These are phyloP conservation scores for Apostasia ramifera DNA, from an alignment of 106 monocot genomes.

Conservation along the genomic window DNA sequence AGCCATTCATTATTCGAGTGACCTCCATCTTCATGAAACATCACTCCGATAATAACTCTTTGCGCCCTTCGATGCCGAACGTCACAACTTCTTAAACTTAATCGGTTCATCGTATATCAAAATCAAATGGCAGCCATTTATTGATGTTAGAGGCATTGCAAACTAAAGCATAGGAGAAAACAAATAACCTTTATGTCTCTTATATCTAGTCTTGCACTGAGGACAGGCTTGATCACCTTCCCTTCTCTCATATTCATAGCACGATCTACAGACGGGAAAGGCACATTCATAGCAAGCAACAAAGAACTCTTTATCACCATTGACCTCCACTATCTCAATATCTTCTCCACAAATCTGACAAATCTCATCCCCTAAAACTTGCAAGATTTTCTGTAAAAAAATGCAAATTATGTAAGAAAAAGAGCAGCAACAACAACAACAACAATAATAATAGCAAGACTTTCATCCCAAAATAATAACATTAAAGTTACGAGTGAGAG, in stretches of 20 bases:
- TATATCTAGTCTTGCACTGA: constrained; percentile 90
- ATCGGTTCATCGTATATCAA: too few species aligned
- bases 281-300: constrained; percentile 94
- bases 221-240: constrained; percentile 82
- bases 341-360: constrained; percentile 85
- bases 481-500: too few species aligned
- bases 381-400: constrained; percentile 18
- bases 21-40: too few species aligned
- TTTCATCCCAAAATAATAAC: background rate
- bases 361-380: constrained; percentile 35
- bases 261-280: constrained; percentile 84
- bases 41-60: too few species aligned
- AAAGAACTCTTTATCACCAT: constrained; percentile 53
- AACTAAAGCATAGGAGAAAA: constrained; percentile 2
- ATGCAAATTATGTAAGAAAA: too few species aligned
- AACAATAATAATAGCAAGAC: background rate
- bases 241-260: constrained; percentile 87
- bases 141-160: too few species aligned
- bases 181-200: constrained; percentile 76
- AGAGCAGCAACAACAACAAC: background rate
- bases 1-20: too few species aligned
- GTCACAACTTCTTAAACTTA: too few species aligned
- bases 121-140: too few species aligned
- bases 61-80: too few species aligned
- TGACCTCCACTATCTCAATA: constrained; percentile 33